A percentile compares a stretch with the other conserved stretches of the same genome.
phyloP scores from a whole-genome alignment of 257 asterid species.

The Anisodus tanguticus region DNA sequence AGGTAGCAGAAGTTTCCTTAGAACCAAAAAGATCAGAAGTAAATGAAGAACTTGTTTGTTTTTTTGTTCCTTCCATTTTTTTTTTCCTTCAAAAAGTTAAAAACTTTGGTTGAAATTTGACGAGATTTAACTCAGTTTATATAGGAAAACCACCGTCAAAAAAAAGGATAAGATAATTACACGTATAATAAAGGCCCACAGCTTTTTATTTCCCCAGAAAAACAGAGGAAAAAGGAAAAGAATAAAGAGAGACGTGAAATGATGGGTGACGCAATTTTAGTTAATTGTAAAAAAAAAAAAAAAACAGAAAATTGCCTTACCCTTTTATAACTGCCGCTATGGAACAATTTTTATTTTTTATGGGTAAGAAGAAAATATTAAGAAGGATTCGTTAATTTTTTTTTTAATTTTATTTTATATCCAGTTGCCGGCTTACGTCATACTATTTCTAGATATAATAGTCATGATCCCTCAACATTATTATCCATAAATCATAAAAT shows the following conservation, averaged over 20 bases:
- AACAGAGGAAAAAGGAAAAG: not conserved
- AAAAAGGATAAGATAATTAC: slow-evolving; percentile 26
- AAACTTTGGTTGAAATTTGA: slow-evolving; percentile 30
- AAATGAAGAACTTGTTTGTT: slow-evolving; percentile 69
- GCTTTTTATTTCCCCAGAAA: slow-evolving; percentile 37
- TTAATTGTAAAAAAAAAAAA: slow-evolving; percentile 8
- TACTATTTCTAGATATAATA: too few species aligned
- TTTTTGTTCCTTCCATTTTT: slow-evolving; percentile 73
- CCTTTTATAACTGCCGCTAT: not conserved
- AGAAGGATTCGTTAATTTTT: too few species aligned
- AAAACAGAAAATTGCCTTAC: slow-evolving; percentile 1
- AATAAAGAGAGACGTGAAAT: slow-evolving; percentile 52
- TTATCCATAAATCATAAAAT: too few species aligned
- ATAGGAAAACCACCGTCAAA: slow-evolving; percentile 65
- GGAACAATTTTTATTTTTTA: not conserved
- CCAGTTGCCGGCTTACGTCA: too few species aligned
- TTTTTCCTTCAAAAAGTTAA: slow-evolving; percentile 10
- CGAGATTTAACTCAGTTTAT: slow-evolving; percentile 41
- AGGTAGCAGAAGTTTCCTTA: slow-evolving; percentile 50
- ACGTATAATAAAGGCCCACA: slow-evolving; percentile 46
- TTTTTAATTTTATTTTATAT: too few species aligned
- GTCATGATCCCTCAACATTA: too few species aligned
- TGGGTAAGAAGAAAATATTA: too few species aligned
- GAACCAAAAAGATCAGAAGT: slow-evolving; percentile 92
- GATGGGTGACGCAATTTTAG: slow-evolving; percentile 30